Evolutionary conservation across 2,329 filamentous ascomycete species (phyloP).

Genomic region (Fusarium coffeatum): DNA sequence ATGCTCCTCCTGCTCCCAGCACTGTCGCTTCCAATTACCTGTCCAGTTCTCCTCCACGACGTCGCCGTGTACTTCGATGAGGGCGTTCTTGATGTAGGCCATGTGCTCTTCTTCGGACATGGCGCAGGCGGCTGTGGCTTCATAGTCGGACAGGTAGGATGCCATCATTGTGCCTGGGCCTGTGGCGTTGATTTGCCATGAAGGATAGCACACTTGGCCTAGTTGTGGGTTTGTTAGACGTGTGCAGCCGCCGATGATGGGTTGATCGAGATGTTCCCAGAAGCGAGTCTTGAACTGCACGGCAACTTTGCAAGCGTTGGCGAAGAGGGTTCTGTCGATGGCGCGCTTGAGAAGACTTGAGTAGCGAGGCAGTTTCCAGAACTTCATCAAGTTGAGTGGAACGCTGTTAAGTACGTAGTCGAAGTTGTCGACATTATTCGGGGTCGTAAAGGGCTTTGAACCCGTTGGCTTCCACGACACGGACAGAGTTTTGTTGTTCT

Average conservation of each 20-base stretch:
- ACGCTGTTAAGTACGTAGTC: slow-evolving; percentile 55
- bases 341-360: slow-evolving; percentile 47
- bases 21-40: slow-evolving; percentile 67
- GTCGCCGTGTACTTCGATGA: slow-evolving; percentile 40
- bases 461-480: slow-evolving; percentile 39
- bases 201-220: slow-evolving; percentile 37
- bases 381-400: slow-evolving; percentile 53
- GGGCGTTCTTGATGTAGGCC: slow-evolving; percentile 31
- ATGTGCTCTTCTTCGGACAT: slow-evolving; percentile 40
- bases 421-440: slow-evolving; percentile 47
- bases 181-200: slow-evolving; percentile 35
- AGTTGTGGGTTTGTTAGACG: slow-evolving; percentile 19
- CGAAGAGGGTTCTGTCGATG: slow-evolving; percentile 44
- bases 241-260: slow-evolving; percentile 74
- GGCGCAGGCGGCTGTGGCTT: slow-evolving; percentile 30
- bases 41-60: slow-evolving; percentile 67
- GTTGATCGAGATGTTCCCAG: slow-evolving; percentile 64
- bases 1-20: slow-evolving; percentile 68
- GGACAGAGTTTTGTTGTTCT: slow-evolving; percentile 6
- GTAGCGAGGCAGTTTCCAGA: slow-evolving; percentile 53
- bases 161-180: slow-evolving; percentile 33
- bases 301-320: slow-evolving; percentile 50
- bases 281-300: slow-evolving; percentile 69
- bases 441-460: slow-evolving; percentile 34
- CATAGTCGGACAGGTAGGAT: slow-evolving; percentile 38